Base-by-base conservation (phyloP, 1,139 yeast species). In the Geotrichum siamense region DNA sequence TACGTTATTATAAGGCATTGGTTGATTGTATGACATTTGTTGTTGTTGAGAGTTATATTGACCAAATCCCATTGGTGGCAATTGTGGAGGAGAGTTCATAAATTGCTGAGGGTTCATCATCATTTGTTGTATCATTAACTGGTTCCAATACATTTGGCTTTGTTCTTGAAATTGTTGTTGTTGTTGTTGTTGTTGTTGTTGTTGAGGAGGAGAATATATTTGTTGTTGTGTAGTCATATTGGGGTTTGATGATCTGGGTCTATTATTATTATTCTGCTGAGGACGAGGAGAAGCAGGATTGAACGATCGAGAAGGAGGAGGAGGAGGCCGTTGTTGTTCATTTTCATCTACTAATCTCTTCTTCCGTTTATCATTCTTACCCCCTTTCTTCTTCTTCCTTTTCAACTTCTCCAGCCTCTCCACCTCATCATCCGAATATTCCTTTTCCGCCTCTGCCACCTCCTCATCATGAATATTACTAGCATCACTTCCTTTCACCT, bases 401-500 rank as follows among this genome's bases (percentile, higher is more conserved):
- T 70, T 67, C 16, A 73, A 70, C 55, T 78, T 84, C 56, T 76
- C 78, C 41, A 59, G 58, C 49, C 63, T 64, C 49, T 89, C 97
- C 54, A 74, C 74, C 60, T 89, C 96, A 63, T 91, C 97, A 58
- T 91, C 97, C 0, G 96, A 85, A 54, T 81, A 91, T 56, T 91
- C 97, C 60, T 86, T 96, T 59, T 91, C 97, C 32, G 83, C 94
- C 54, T 78, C 85, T 0, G 96, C 89, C 20, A 89, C 64, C 56
- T 91, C 99, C 65, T 91, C 98, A 62, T 91, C 98, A 59, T 86
- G 84, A 59, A 86, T 80, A 55, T 91, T 91, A 57, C 94, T 82
- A 0, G 98, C 98, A 65, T 91, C 99, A 1, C 91, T 81, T 12
- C 97, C 98, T 56, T 82, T 87, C 19, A 78, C 51, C 21, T 72